Base-by-base conservation (phyloP, 2,329 filamentous ascomycete genomes). In the Phoma herbarum region DNA sequence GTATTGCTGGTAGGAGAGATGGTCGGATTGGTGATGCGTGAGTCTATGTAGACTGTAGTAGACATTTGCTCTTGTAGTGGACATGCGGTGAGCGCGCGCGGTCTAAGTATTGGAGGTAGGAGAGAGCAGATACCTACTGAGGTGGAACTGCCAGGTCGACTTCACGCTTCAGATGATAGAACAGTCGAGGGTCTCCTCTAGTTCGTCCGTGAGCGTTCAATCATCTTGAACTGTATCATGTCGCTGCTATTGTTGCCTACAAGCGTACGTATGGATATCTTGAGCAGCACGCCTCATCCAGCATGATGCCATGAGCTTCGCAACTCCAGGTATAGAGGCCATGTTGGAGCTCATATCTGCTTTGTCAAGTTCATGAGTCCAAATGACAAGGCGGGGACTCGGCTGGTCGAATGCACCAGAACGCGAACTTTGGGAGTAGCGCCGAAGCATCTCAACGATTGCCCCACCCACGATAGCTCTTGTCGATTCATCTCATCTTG, bases 401-500 rank as follows among this genome's bases (percentile, higher is more conserved):
- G 55, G 55, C 49, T 52, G 49, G 31, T 43, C 49, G 55, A 58
- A 58, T 44, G 55, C 55, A 58, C 51, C 46, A 51, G 57, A 59
- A 54, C 57, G 50, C 29, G 57, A 54, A 54, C 56, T 54, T 58
- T 59, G 42, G 41, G 23, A 54, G 50, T 55, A 59, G 57, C 57
- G 57, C 57, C 57, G 46, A 55, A 33, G 45, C 50, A 49, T 44
- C 48, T 58, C 37, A 25, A 52, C 35, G 10, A 53, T 37, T 39
- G n/a, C 49, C 39, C 56, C 56, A 53, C 56, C 37, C 37, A 33
- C 31, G 29, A 49, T 43, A 51, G 46, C 51, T 59, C 46, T 28
- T 37, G 11, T 31, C 18, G 22, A 33, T 35, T 18, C 51, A 54
- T 6, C 18, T 29, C 31, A 14, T 22, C 20, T 45, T 25, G 49